Percentiles rank a stretch among this genome's conserved stretches.
Conservation (phyloP, 2,329 filamentous ascomycete genomes). For the Talaromyces sp. region DNA sequence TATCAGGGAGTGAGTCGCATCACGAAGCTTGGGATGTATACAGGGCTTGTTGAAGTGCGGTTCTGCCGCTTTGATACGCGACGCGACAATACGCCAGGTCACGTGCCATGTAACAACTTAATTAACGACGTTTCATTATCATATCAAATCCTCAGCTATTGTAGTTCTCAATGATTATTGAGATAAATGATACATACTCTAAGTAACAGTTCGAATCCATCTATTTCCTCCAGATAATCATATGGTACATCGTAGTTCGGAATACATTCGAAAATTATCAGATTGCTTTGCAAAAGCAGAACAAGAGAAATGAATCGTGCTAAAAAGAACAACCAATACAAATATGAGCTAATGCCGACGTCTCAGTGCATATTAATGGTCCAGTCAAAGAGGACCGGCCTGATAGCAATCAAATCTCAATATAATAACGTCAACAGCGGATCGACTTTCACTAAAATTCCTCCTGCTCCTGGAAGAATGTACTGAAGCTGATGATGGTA, state of each 20-base stretch:
- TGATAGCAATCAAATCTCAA: background rate
- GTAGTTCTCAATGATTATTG: no score
- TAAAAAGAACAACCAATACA: background rate
- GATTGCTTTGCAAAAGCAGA: slow-evolving; percentile 1
- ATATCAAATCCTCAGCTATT: no score
- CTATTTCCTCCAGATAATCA: slow-evolving; percentile 1
- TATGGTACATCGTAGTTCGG: slow-evolving; percentile 8
- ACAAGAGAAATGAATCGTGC: background rate
- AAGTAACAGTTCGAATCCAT: background rate
- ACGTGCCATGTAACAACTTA: background rate
- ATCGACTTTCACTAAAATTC: slow-evolving; percentile 66
- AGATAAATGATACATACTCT: background rate
- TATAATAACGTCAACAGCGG: background rate
- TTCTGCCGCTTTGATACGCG: background rate
- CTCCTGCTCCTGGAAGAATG: slow-evolving; percentile 98
- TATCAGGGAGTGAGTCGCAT: slow-evolving; percentile 15
- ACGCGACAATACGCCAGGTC: slow-evolving; percentile 15
- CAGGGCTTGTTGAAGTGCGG: background rate
- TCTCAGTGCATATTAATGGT: background rate
- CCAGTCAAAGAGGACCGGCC: background rate
- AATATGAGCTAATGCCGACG: background rate
- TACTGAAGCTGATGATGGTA: slow-evolving; percentile 94
- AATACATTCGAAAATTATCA: background rate
- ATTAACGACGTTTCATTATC: background rate
- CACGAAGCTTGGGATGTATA: background rate